A percentile compares a stretch with the other conserved stretches of the same genome.
These are phyloP conservation scores for Moesziomyces parantarcticus DNA, from an alignment of 1,284 basidiomycete genomes.

Conservation along the genomic window DNA sequence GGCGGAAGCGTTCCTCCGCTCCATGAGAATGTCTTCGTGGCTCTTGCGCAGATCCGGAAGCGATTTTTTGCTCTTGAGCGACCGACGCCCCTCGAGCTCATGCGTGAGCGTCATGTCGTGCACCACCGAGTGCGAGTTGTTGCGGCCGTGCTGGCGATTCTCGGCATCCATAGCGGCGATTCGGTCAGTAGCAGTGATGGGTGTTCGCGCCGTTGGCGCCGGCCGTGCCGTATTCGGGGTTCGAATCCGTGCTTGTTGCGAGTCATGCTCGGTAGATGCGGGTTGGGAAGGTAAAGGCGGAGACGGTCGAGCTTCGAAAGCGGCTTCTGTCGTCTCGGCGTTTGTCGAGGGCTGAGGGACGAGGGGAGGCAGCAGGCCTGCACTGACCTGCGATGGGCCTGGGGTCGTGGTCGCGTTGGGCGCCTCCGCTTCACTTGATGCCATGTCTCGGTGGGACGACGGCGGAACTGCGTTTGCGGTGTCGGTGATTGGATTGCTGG, in stretches of 20 bases:
- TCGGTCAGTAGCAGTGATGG: not conserved
- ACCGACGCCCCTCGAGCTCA: conserved; percentile 29
- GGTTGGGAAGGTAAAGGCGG: not conserved
- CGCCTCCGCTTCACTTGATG: not conserved
- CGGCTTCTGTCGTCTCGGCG: not conserved
- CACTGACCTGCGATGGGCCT: not conserved
- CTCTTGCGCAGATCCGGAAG: conserved; percentile 82
- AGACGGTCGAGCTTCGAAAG: not conserved
- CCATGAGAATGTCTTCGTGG: conserved; percentile 68
- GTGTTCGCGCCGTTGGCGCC: not conserved
- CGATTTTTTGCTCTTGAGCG: conserved; percentile 73
- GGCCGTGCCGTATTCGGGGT: not conserved
- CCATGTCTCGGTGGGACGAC: not conserved
- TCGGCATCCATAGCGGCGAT: conserved; percentile 10
- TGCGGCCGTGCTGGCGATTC: conserved; percentile 39
- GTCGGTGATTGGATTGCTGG: not conserved
- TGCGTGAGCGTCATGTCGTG: conserved; percentile 34
- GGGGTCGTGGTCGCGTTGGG: not conserved
- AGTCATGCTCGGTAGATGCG: not conserved
- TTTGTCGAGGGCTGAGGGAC: conserved; percentile 9
- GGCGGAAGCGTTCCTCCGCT: conserved; percentile 38
- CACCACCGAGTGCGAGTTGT: conserved; percentile 53
- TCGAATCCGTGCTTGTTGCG: not conserved
- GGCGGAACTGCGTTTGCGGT: not conserved
- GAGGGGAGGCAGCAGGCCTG: conserved; percentile 26